These are phyloP conservation scores for Blastocladiella britannica DNA, from an alignment of 192 early-diverging fungal genomes.

Conservation along the genomic window DNA sequence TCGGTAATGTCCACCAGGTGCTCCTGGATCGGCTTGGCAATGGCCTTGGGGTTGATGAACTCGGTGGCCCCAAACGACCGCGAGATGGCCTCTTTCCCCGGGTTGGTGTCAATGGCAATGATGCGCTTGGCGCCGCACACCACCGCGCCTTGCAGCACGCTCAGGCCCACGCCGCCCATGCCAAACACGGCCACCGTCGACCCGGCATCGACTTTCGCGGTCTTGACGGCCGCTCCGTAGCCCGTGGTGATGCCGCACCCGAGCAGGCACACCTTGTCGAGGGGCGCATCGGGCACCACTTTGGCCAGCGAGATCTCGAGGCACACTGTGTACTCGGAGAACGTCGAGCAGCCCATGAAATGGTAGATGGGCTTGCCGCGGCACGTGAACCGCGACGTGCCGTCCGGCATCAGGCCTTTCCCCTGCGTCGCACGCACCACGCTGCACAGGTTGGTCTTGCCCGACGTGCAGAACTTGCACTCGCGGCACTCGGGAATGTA, in stretches of 20 bases:
- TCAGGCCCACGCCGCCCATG: conserved; percentile 79
- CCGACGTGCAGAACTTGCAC: conserved; percentile 95
- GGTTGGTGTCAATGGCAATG: conserved; percentile 81
- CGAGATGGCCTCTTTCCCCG: conserved; percentile 59
- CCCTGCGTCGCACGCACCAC: conserved; percentile 80
- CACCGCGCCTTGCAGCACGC: conserved; percentile 43
- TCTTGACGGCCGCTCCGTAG: conserved; percentile 83
- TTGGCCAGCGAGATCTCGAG: conserved; percentile 82
- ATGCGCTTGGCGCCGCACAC: conserved; percentile 45
- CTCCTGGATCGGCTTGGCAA: conserved; percentile 40
- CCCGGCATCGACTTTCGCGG: conserved; percentile 70
- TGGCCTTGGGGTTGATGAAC: conserved; percentile 71
- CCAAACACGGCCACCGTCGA: conserved; percentile 77
- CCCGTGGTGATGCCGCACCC: conserved; percentile 95
- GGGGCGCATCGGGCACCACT: conserved; percentile 47
- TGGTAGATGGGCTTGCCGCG: conserved; percentile 74
- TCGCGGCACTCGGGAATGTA: conserved; percentile 73
- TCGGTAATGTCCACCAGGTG: conserved; percentile 77
- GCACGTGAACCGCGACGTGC: conserved; percentile 75
- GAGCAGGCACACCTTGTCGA: conserved; percentile 75
- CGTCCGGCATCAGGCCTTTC: conserved; percentile 86
- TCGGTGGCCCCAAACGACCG: conserved; percentile 65
- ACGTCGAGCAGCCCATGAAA: conserved; percentile 92
- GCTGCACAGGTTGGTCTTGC: conserved; percentile 93
- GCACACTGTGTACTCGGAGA: conserved; percentile 87